Evolutionary conservation across 2,329 filamentous ascomycete genomes (phyloP), one percentile per base, ranked within the genome.

Genomic region (Fusarium protoensiforme): DNA sequence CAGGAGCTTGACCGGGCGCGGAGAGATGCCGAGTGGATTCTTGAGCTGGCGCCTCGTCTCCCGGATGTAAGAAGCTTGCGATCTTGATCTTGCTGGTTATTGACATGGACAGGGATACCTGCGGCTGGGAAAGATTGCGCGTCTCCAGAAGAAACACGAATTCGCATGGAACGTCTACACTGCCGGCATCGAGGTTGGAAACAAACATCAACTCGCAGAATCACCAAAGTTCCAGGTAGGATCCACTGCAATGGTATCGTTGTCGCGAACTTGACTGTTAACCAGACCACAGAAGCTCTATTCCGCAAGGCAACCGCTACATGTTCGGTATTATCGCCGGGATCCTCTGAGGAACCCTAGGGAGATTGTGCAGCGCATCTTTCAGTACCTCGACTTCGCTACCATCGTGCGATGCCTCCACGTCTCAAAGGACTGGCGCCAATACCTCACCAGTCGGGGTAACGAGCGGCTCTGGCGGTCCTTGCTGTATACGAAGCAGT

Each of bases 1-100:
- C 74, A 77, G 9, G 80, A 84, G 62, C 75, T 85, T 3, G 80
- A 79, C 7, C 80, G 81, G 27, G 84, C 84, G 16, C 79, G 76
- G 66, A 79, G 71, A 36, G 84, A 85, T 62, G 84, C 84, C 10
- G 81, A 83, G 72, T 85, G 84, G 83, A 80, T 85, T 24, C 69
- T 85, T 20, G 83, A 85, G 62, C 78, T 85, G 46, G 82, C 84
- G 7, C 84, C 84, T 24, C 77, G 79, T 38, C 74, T 81, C 2
- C 79, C 84, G 18, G 83, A 85, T 72, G 84, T 85, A 75, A 39
- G 80, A 41, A 10, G 7, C 5, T 39, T 22, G 13, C 53, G 7
- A 27, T 24, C n/a, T 22, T 9, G 39, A 36, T 7, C 39, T 33
- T 24, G 7, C n/a, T n/a, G 4, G 9, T 38, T 51, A 20, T 63